phyloP scores from a whole-genome alignment of 2,329 filamentous ascomycete species.

The Cladosporium velox region DNA sequence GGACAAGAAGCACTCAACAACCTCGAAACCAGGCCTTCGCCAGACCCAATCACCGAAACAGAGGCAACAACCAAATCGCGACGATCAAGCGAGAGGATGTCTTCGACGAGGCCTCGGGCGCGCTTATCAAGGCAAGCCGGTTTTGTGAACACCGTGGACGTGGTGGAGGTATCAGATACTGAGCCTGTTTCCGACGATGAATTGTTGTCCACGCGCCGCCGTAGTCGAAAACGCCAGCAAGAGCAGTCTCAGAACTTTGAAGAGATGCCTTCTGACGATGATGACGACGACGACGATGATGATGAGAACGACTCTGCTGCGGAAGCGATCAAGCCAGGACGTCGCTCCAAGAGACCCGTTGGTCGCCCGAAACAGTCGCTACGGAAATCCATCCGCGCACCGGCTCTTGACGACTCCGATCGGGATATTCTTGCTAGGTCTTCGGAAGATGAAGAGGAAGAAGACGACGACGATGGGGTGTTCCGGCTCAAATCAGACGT shows the following conservation, averaged over 20 bases:
- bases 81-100: conserved; percentile 26
- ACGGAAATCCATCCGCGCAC: neutral
- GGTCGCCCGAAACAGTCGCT: neutral
- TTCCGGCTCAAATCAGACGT: conserved; percentile 45
- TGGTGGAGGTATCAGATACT: conserved; percentile 29
- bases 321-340: neutral
- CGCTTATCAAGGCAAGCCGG: conserved; percentile 20
- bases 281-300: conserved; percentile 23
- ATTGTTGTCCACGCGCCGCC: conserved; percentile 18
- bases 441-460: conserved; percentile 30
- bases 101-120: conserved; percentile 28
- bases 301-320: conserved; percentile 2
- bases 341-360: neutral
- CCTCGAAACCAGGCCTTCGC: neutral
- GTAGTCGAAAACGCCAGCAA: conserved; percentile 29
- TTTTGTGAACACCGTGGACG: conserved; percentile 35
- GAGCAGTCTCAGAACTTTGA: conserved; percentile 30
- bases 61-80: conserved; percentile 3
- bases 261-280: conserved; percentile 27
- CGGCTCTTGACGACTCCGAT: conserved; percentile 17
- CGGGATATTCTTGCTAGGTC: conserved; percentile 17
- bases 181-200: conserved; percentile 28
- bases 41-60: conserved; percentile 34
- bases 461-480: conserved; percentile 23
- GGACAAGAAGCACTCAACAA: conserved; percentile 49